Conservation (phyloP, 805 yeast genomes). For the Candida michaelii region DNA sequence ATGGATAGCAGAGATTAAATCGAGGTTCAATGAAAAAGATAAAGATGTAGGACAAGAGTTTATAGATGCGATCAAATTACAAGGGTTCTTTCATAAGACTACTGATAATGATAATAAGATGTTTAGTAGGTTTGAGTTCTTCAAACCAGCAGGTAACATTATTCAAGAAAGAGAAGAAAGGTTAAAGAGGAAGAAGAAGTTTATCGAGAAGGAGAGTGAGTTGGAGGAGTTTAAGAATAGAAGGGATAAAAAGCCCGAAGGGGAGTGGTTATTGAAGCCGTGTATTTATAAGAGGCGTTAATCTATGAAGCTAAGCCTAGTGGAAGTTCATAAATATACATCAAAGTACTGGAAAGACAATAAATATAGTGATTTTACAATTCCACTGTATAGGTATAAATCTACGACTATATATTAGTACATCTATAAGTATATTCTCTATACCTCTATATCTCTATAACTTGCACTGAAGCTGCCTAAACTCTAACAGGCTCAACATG, state of each 20-base stretch:
- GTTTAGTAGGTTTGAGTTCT: slow-evolving; percentile 94
- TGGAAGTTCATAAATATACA: too few relatives aligned
- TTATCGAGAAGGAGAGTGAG: slow-evolving; percentile 68
- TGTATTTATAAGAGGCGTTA: slow-evolving; percentile 87
- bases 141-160: slow-evolving; percentile 76
- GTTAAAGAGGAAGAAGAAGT: slow-evolving; percentile 60
- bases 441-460: too few relatives aligned
- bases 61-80: slow-evolving; percentile 68
- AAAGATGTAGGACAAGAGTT: slow-evolving; percentile 67
- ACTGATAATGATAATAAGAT: slow-evolving; percentile 88
- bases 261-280: slow-evolving; percentile 89
- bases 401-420: too few relatives aligned
- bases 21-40: slow-evolving; percentile 70
- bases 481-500: slow-evolving; percentile 9
- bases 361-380: too few relatives aligned
- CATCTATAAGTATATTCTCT: too few relatives aligned
- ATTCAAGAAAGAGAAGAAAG: slow-evolving; percentile 61
- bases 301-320: neutral
- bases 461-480: too few relatives aligned
- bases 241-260: slow-evolving; percentile 62
- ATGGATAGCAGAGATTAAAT: slow-evolving; percentile 97
- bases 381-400: too few relatives aligned
- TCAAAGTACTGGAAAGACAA: too few relatives aligned
- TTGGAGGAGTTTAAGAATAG: slow-evolving; percentile 58
- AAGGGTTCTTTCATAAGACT: slow-evolving; percentile 84